These are phyloP conservation scores for Turritis glabra DNA, from an alignment of 345 rosid genomes.

Conservation along the genomic window DNA sequence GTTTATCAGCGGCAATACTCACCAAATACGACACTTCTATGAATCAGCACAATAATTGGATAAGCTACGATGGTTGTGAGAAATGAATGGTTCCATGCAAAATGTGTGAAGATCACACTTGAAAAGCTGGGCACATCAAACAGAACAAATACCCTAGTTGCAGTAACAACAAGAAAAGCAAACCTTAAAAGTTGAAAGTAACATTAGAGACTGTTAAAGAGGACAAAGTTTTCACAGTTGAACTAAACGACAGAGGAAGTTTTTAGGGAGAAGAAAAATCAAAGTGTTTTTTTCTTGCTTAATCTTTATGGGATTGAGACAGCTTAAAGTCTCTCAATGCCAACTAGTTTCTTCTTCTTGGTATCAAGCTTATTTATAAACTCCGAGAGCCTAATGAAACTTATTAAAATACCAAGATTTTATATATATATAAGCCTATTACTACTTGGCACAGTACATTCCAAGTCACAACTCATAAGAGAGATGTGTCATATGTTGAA, in stretches of 20 bases:
- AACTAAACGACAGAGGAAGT: neutral
- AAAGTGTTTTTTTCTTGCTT: neutral
- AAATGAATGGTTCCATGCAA: neutral
- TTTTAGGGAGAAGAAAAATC: neutral
- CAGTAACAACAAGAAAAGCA: neutral
- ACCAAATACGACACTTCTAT: too few species aligned
- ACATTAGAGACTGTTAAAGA: neutral
- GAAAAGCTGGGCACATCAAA: neutral
- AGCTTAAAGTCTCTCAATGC: too few species aligned
- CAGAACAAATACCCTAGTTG: neutral
- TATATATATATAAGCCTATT: neutral
- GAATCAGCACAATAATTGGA: neutral
- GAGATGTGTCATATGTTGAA: neutral
- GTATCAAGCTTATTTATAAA: too few species aligned
- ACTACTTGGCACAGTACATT: neutral
- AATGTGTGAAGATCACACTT: neutral
- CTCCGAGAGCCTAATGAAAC: neutral
- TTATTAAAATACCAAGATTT: neutral
- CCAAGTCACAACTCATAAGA: neutral
- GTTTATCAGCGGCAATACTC: too few species aligned
- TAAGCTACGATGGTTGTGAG: neutral
- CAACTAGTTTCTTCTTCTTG: too few species aligned
- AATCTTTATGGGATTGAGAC: neutral
- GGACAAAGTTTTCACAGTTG: neutral
- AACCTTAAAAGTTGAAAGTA: neutral